Percentiles rank a stretch among this genome's conserved stretches.
Evolutionary conservation across 352 stramenopile species (phyloP).

Genomic region (Globisporangium megalacanthum): DNA sequence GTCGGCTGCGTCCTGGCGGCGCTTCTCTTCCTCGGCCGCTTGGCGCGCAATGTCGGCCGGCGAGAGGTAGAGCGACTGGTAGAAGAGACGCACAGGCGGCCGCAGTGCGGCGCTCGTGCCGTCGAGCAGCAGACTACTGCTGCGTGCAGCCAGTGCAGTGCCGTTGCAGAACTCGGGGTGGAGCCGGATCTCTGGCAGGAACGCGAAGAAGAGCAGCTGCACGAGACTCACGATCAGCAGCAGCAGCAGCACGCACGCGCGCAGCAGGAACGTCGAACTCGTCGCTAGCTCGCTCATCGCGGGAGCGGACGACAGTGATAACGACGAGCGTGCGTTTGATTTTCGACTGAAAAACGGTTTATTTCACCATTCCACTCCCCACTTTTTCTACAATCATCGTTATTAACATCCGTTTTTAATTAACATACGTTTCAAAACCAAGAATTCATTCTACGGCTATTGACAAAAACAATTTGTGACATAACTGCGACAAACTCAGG

Average conservation of each 20-base stretch:
- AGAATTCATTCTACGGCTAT: no score
- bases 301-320: not conserved
- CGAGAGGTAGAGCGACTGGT: constrained; percentile 73
- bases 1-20: constrained; percentile 25
- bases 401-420: no score
- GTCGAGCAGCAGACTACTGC: constrained; percentile 17
- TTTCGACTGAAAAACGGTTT: no score
- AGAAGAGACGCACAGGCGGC: constrained; percentile 64
- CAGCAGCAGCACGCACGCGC: constrained; percentile 64
- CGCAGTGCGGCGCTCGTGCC: constrained; percentile 43
- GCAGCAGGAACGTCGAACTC: constrained; percentile 54
- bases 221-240: constrained; percentile 66
- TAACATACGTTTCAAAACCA: no score
- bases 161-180: constrained; percentile 61
- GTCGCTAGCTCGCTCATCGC: constrained; percentile 14
- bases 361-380: no score
- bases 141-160: constrained; percentile 35
- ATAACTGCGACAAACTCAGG: no score
- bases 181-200: constrained; percentile 61
- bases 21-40: constrained; percentile 34
- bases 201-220: constrained; percentile 69
- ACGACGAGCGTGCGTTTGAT: not conserved
- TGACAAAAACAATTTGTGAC: no score
- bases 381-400: no score
- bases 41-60: constrained; percentile 44